Evolutionary conservation across 2,329 filamentous ascomycete species (phyloP), one percentile per base, ranked within the genome.

Genomic region (Clonostachys solani): DNA sequence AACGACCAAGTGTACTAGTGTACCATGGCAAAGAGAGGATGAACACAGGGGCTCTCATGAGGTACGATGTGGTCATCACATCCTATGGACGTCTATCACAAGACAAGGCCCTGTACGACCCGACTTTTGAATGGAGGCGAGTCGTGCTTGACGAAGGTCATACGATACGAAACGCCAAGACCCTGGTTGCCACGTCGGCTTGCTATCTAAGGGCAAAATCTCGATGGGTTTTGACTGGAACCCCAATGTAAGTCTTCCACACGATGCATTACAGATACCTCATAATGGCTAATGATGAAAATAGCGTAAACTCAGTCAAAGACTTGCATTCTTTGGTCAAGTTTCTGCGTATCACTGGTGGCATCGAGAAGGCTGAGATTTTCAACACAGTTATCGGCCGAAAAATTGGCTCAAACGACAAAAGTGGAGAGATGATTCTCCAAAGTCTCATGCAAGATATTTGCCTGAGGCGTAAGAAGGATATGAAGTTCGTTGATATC

Each of bases 401-500:
- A 33, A 86, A 86, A 5, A 73, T 95, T 9, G 77, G 76, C 45
- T 46, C 63, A 6, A 81, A 80, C 2, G 75, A 83, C 15, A 62
- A 68, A 1, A 69, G 74, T 34, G 85, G 83, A 12, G 83, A 82
- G 43, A 65, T 76, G 12, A 69, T 92, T 5, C 74, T 95, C 5
- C 87, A 92, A 58, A 77, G 82, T 6, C 74, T 95, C 41, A 92
- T 95, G 82, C 75, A 77, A n/a, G 83, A 87, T 16, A 78, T 95
- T 42, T 94, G 88, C 56, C 73, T 96, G 18, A 81, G 91, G 36
- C 81, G 91, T 36, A 86, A 84, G 64, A 96, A 96, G 62, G 85
- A 92, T 47, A 95, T 96, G 90, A 77, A 78, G 6, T 95, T 95
- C 58, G 80, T 96, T 45, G 89, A 95, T 54, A 71, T 95, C 17